These are phyloP conservation scores for Xerocomus spinulosus DNA, from an alignment of 768 basidiomycete genomes.

Conservation along the genomic window DNA sequence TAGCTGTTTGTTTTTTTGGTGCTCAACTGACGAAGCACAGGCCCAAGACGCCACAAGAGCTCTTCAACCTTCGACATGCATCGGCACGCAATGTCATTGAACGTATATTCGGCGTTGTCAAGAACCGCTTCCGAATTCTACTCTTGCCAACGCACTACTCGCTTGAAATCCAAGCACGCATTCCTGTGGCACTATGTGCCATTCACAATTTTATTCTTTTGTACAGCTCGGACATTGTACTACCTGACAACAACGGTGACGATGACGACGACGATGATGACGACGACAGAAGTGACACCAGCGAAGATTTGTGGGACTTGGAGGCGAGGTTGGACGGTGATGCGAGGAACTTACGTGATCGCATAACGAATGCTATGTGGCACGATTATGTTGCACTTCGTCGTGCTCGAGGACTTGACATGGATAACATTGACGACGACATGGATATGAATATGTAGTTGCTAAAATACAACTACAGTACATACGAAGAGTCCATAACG, in stretches of 20 bases:
- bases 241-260: too few relatives aligned
- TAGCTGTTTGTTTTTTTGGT: neutral
- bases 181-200: conserved; percentile 21
- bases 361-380: neutral
- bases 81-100: neutral
- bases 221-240: neutral
- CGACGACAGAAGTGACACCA: neutral
- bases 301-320: too few relatives aligned
- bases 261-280: neutral
- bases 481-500: too few relatives aligned
- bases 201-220: conserved; percentile 21
- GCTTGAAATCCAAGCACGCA: conserved; percentile 18
- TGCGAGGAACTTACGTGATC: neutral
- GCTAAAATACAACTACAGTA: neutral
- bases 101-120: conserved; percentile 4
- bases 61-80: conserved; percentile 27
- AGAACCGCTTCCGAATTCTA: conserved; percentile 18
- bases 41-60: conserved; percentile 11
- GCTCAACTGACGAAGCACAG: neutral
- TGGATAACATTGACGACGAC: neutral
- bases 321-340: too few relatives aligned
- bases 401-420: neutral
- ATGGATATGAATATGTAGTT: neutral
- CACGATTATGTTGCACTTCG: neutral
- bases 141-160: conserved; percentile 3